Conservation (phyloP, 768 basidiomycete species). For the Exidia glandulosa region DNA sequence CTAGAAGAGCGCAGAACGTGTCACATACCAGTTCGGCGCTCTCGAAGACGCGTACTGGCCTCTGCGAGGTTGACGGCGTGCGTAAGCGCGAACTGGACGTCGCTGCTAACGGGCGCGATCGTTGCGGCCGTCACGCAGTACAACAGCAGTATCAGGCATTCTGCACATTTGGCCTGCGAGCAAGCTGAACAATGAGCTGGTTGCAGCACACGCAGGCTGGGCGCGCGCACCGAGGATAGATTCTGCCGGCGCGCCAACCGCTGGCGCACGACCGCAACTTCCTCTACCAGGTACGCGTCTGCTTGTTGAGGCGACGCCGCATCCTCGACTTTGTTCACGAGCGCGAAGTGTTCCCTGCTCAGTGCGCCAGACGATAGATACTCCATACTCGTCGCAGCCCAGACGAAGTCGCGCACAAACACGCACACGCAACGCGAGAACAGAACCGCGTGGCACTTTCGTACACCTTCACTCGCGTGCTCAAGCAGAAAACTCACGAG, state of each 20-base stretch:
- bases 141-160: conserved; percentile 55
- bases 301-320: conserved; percentile 44
- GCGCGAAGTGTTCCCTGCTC: conserved; percentile 60
- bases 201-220: not conserved
- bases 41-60: conserved; percentile 37
- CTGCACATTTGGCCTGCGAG: conserved; percentile 49
- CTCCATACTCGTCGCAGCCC: not conserved
- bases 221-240: conserved; percentile 42
- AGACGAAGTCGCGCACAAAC: not conserved
- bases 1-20: conserved; percentile 2
- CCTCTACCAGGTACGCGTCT: conserved; percentile 48
- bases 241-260: conserved; percentile 35
- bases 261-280: conserved; percentile 45
- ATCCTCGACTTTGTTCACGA: conserved; percentile 64
- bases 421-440: not conserved
- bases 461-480: too few relatives aligned
- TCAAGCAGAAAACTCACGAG: too few relatives aligned
- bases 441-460: too few relatives aligned
- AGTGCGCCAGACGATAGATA: conserved; percentile 60
- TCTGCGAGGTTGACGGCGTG: conserved; percentile 72
- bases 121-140: conserved; percentile 51
- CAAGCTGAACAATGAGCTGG: not conserved
- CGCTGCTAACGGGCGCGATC: conserved; percentile 29
- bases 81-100: conserved; percentile 59
- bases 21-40: conserved; percentile 56